phyloP scores from a whole-genome alignment of 345 rosid genomes.

The Stellera chamaejasme region DNA sequence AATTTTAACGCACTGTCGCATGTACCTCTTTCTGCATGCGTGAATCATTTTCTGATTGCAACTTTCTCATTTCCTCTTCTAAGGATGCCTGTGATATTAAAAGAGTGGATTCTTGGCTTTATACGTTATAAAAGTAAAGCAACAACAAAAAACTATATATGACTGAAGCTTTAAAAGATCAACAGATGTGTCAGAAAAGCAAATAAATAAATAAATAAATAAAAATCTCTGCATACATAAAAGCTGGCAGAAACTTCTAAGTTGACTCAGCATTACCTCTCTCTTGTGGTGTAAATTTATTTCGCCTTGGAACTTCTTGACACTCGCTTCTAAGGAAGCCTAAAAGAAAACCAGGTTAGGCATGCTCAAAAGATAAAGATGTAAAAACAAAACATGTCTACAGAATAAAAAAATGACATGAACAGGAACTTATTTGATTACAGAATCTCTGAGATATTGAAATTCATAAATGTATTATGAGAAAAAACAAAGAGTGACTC shows the following conservation, averaged over 20 bases:
- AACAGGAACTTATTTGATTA: too few relatives aligned
- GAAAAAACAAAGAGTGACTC: too few relatives aligned
- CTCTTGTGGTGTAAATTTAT: conserved; percentile 5
- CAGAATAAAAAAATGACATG: too few relatives aligned
- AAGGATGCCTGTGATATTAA: conserved; percentile 26
- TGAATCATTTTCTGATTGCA: conserved; percentile 22
- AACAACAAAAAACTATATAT: neutral
- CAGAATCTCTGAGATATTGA: too few relatives aligned
- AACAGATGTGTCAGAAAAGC: neutral
- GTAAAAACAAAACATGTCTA: neutral
- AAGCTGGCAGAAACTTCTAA: neutral
- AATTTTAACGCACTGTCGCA: neutral
- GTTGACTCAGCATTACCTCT: conserved; percentile 13
- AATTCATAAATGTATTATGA: too few relatives aligned
- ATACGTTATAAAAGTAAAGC: conserved; percentile 1
- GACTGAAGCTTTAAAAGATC: neutral
- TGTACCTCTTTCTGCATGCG: conserved; percentile 28
- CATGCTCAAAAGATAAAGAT: neutral
- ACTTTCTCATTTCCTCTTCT: conserved; percentile 31
- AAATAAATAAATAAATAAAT: neutral
- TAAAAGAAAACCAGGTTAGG: conserved; percentile 3
- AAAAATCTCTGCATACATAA: too few relatives aligned
- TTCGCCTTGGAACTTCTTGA: conserved; percentile 12
- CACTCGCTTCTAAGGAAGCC: conserved; percentile 13
- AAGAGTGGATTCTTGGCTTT: conserved; percentile 2